These are phyloP conservation scores for Puccinia sorghi DNA, from an alignment of 1,284 basidiomycete species.

Conservation along the genomic window DNA sequence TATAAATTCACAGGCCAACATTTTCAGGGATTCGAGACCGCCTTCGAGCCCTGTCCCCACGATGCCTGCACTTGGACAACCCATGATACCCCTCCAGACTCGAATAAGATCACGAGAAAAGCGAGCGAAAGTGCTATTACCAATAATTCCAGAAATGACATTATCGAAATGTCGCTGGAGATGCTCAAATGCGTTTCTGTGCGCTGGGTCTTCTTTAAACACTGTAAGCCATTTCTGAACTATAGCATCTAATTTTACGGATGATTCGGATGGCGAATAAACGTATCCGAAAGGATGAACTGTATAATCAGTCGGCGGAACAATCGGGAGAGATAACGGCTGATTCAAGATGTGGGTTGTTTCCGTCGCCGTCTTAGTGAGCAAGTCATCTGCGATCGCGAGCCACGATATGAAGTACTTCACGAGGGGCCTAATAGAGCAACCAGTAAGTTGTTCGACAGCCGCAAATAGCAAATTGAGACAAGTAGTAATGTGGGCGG, in stretches of 20 bases:
- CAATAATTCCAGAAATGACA: conserved; percentile 26
- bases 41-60: conserved; percentile 43
- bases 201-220: conserved; percentile 12
- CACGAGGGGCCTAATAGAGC: conserved; percentile 36
- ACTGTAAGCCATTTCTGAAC: conserved; percentile 26
- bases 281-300: conserved; percentile 43
- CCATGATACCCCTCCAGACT: conserved; percentile 44
- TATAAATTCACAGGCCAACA: conserved; percentile 16
- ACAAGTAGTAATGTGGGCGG: conserved; percentile 14
- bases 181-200: conserved; percentile 24
- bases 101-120: conserved; percentile 41
- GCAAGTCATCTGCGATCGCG: conserved; percentile 34
- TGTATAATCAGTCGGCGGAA: conserved; percentile 16
- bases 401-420: conserved; percentile 41
- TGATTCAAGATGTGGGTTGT: conserved; percentile 11
- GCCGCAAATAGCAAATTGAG: conserved; percentile 22
- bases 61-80: conserved; percentile 16
- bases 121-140: conserved; percentile 48
- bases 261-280: conserved; percentile 38
- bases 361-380: conserved; percentile 31
- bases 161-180: conserved; percentile 31
- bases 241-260: conserved; percentile 16
- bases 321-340: conserved; percentile 1
- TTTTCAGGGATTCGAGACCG: conserved; percentile 31
- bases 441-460: conserved; percentile 44